Base-by-base conservation (phyloP, 371 early-diverging fungal genomes). In the Mucor saturninus region DNA sequence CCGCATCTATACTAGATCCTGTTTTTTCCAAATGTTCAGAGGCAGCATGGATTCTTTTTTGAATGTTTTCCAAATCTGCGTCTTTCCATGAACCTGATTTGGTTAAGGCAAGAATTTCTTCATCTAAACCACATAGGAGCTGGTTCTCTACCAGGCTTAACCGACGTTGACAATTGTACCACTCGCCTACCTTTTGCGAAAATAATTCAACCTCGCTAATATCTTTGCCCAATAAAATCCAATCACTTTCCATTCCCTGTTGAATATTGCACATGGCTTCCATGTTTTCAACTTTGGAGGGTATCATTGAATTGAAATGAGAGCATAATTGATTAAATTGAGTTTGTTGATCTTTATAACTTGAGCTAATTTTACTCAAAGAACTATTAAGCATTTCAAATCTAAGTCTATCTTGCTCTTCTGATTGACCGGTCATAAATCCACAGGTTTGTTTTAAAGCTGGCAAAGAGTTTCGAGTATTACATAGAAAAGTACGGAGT, bases 391-490 rank as follows among this genome's bases (percentile, higher is more conserved):
- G 52, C 46, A 52, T 65, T 1, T 72, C 67, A 46, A 67, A 69
- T 0, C 76, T 61, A 4, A 67, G 60, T 2, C 67, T 60, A 48
- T 80, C 81, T 37, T 80, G 78, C 21, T 75, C 69, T 54, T 75
- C 70, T 10, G 76, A 75, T 51, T 75, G 72, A 4, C 81, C 81
- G 0, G 76, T 80, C 59, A 80, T 77, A 40, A 80, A 77, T 8
- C 81, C 81, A 48, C 71, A 74, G 2, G 71, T 69, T 40, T 80
- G 81, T 32, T 77, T 77, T 4, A 75, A 50, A 1, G 68, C 75
- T 5, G 77, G 76, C 6, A 80, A 60, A 1, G 76, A 65, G n/a
- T 69, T 66, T n/a, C 75, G 59, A 14, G 72, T 77, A 9, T 73
- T 66, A n/a, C 49, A 38, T 11, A 76, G 54, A 54, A 69, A 76